Percentiles rank a stretch among this genome's conserved stretches.
These are phyloP conservation scores for Plasmodium vivax DNA, from an alignment of 169 alveolate genomes.

Conservation along the genomic window DNA sequence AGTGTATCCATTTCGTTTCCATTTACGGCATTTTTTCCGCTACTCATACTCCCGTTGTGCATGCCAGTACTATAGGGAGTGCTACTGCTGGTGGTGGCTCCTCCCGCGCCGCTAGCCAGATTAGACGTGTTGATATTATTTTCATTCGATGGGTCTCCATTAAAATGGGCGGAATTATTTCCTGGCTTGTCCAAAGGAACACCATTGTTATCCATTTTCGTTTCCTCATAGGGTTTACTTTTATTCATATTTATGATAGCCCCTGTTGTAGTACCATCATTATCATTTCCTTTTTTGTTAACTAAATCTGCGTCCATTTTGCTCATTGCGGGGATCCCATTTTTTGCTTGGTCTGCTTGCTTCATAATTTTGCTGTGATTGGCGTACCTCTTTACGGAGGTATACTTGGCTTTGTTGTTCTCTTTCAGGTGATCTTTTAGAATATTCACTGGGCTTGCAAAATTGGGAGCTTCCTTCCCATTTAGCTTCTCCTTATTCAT, in stretches of 20 bases:
- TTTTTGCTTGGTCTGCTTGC: constrained; percentile 14
- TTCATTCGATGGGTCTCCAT: background rate
- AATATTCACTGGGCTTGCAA: constrained; percentile 14
- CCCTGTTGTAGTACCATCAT: background rate
- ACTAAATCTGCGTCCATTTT: constrained; percentile 5
- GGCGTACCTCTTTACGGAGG: background rate
- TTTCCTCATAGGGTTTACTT: constrained; percentile 11
- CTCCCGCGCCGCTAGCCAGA: background rate
- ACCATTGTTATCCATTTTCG: constrained; percentile 8
- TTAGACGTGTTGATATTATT: background rate
- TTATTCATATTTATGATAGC: constrained; percentile 5
- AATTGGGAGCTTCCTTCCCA: constrained; percentile 12
- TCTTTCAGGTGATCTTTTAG: constrained; percentile 20
- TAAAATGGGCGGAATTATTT: constrained; percentile 7
- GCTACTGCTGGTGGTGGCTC: background rate
- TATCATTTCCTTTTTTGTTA: constrained; percentile 15
- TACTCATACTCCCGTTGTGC: background rate
- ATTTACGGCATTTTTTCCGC: background rate
- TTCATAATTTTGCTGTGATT: background rate
- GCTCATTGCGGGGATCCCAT: background rate
- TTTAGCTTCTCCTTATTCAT: constrained; percentile 40
- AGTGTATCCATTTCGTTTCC: background rate
- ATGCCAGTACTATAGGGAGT: background rate
- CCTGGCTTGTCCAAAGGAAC: constrained; percentile 18
- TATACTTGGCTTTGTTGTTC: constrained; percentile 1